Base-by-base conservation (phyloP, 163 green algal species). In the Chlamydomonas reinhardtii region DNA sequence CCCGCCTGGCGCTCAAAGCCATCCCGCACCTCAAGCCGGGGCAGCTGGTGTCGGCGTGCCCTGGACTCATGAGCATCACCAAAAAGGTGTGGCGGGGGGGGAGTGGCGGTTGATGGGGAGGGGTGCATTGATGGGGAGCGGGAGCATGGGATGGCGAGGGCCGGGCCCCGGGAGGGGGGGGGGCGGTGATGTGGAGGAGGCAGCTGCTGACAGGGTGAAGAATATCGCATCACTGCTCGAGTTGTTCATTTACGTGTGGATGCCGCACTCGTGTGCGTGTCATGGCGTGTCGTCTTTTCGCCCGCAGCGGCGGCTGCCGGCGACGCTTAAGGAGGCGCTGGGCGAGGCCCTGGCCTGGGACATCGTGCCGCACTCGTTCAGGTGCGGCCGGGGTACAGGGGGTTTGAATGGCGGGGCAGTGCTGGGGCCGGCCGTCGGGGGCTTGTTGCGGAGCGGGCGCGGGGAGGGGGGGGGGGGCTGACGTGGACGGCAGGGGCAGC, bases 11-110 rank as follows among this genome's bases (percentile, higher is more conserved):
- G 27, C 83, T 94, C 39, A 89, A 88, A 19, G 90, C 90, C 1
- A 35, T 86, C 6, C 80, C 87, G 4, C 85, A 82, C 29, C 69
- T 91, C 15, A 89, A 91, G 68, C 90, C 86, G 22, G 90, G 90
- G 2, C 95, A 98, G 83, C 86, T 94, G 29, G 87, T 97, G 34
- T 95, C 85, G 64, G 94, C 93, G 39, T 89, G 94, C 35, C 95
- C 95, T 0, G 95, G 95, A 1, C 83, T 94, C 11, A 89, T 91
- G 54, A 90, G 87, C 71, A 84, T 98, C 27, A 96, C 95, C 0
- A 87, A 90, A 34, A 98, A 98, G 89, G 89, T 92, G 43, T 0
- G 39, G 39, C 39, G 5, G 39, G 5, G 39, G 39, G 39, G 5
- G 39, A 8, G 39, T 8, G 39, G 39, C 39, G 39, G 69, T 66